Evolutionary conservation across 257 asterid species (phyloP).

Genomic region (Henckelia pumila): DNA sequence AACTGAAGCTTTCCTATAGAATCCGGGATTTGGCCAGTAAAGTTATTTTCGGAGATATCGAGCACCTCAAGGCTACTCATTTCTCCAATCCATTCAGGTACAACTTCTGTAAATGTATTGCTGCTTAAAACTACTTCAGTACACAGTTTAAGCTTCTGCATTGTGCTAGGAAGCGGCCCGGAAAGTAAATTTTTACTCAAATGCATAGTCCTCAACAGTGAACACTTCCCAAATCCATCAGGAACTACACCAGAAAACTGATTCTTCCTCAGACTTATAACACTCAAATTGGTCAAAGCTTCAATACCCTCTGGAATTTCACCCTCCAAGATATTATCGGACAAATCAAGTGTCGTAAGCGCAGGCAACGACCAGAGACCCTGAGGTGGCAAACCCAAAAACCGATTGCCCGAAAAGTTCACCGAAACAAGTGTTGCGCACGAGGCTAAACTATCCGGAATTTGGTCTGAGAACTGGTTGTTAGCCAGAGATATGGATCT

Average conservation of each 20-base stretch:
- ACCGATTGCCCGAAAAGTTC: conserved; percentile 57
- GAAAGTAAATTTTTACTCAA: conserved; percentile 49
- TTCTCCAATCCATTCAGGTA: conserved; percentile 80
- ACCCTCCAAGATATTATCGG: conserved; percentile 64
- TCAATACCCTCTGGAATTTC: conserved; percentile 61
- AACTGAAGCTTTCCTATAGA: conserved; percentile 49
- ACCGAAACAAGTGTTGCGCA: conserved; percentile 54
- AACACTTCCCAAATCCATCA: conserved; percentile 59
- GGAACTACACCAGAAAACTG: conserved; percentile 61
- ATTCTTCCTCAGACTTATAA: conserved; percentile 47
- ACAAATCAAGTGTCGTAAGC: conserved; percentile 57
- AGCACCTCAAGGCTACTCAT: conserved; percentile 59
- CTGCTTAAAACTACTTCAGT: conserved; percentile 44
- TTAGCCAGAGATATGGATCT: conserved; percentile 59
- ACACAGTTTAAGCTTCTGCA: conserved; percentile 51
- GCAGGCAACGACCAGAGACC: conserved; percentile 54
- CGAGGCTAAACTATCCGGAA: conserved; percentile 53
- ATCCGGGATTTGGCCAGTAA: conserved; percentile 54
- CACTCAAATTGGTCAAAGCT: conserved; percentile 40
- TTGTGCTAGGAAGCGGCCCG: conserved; percentile 60
- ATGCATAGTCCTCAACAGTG: conserved; percentile 47
- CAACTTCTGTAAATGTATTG: conserved; percentile 51
- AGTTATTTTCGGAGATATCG: conserved; percentile 60
- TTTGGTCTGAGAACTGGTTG: conserved; percentile 61
- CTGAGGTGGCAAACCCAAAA: conserved; percentile 57